phyloP scores from a whole-genome alignment of 2,329 filamentous ascomycete genomes.

The Alternaria dauci region DNA sequence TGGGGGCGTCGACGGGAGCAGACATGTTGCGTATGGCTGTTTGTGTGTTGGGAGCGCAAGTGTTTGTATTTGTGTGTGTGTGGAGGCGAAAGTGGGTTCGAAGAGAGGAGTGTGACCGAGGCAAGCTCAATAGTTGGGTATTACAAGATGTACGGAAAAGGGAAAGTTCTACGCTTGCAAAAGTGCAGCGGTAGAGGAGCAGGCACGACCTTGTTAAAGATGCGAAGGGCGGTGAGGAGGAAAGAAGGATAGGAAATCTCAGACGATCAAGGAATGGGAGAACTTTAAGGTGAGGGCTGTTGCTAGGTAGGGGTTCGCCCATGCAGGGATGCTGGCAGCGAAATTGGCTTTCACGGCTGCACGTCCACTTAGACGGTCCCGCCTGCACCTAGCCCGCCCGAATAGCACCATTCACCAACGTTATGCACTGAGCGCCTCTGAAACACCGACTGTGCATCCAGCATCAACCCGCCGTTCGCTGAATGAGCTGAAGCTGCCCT shows the following conservation, averaged over 20 bases:
- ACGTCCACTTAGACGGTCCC: conserved; percentile 43
- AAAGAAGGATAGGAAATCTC: conserved; percentile 40
- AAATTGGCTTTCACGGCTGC: conserved; percentile 46
- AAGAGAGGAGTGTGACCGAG: conserved; percentile 29
- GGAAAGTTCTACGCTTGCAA: conserved; percentile 43
- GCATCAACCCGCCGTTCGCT: conserved; percentile 15
- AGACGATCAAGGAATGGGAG: conserved; percentile 39
- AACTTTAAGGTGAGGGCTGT: conserved; percentile 49
- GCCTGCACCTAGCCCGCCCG: conserved; percentile 37
- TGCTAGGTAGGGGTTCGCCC: conserved; percentile 42
- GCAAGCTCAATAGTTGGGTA: conserved; percentile 38
- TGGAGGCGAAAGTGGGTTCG: conserved; percentile 18
- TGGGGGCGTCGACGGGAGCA: conserved; percentile 73
- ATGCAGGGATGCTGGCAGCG: conserved; percentile 40
- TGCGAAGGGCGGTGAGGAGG: conserved; percentile 42
- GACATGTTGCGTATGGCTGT: conserved; percentile 60
- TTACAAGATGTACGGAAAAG: conserved; percentile 47
- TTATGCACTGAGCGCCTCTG: conserved; percentile 43
- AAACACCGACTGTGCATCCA: conserved; percentile 41
- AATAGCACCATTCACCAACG: conserved; percentile 40
- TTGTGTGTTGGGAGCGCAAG: conserved; percentile 11
- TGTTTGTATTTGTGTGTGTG: conserved; percentile 5
- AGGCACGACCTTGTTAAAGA: conserved; percentile 41
- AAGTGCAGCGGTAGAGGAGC: conserved; percentile 36
- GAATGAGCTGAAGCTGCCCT: not conserved